Evolutionary conservation across 169 alveolate species (phyloP).

Genomic region (Plasmodium blacklocki): DNA sequence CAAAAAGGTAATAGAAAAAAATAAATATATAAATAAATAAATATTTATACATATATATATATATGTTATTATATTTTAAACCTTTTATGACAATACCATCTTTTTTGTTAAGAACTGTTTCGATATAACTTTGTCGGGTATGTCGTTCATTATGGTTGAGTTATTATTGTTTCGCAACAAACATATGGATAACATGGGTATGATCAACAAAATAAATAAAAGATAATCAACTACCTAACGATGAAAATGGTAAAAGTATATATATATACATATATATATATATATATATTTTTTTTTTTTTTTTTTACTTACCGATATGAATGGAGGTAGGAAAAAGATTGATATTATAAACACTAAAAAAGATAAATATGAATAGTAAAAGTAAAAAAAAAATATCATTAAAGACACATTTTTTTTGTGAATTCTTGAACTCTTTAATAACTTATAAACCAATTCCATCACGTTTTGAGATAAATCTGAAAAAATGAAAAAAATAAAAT

Average conservation of each 20-base stretch:
- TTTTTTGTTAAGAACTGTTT: constrained; percentile 36
- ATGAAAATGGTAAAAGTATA: not conserved
- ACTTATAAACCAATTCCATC: constrained; percentile 60
- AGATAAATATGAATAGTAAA: constrained; percentile 48
- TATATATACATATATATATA: not conserved
- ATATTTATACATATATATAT: not conserved
- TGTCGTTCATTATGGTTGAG: constrained; percentile 58
- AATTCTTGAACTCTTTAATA: constrained; percentile 51
- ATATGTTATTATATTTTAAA: not conserved
- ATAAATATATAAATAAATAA: not conserved
- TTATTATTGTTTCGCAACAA: constrained; percentile 39
- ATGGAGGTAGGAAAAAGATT: constrained; percentile 45
- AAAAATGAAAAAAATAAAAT: not conserved
- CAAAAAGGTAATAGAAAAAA: not conserved
- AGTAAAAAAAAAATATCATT: constrained; percentile 47
- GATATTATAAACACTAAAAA: constrained; percentile 25
- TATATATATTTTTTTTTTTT: constrained; percentile 1
- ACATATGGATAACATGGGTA: constrained; percentile 40
- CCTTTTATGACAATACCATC: constrained; percentile 11
- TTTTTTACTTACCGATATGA: constrained; percentile 37
- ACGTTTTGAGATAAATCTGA: constrained; percentile 45
- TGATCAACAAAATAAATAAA: constrained; percentile 22
- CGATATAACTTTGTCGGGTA: constrained; percentile 50
- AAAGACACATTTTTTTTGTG: constrained; percentile 55
- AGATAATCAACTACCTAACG: constrained; percentile 35